Evolutionary conservation across 805 yeast species (phyloP), one percentile per base, ranked within the genome.

Genomic region (Yueomyces sinensis): DNA sequence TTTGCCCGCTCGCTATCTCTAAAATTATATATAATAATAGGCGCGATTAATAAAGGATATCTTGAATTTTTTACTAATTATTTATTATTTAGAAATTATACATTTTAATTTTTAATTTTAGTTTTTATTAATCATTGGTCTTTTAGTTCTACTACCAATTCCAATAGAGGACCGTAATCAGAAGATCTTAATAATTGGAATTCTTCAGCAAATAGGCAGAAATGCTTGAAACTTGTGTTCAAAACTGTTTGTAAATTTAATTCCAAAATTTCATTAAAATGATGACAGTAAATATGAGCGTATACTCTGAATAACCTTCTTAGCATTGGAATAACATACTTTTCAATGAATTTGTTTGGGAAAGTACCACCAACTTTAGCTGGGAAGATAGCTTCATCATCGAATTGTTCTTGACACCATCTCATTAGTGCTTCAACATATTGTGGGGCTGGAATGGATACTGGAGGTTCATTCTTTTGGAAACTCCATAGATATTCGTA

Each of bases 401-500:
- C 97, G 39, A 91, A 74, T 37, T 82, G 76, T n/a, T 74, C 72
- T 60, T 91, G 97, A 38, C 86, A 81, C 97, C 98, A 91, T 43
- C 72, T 74, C 94, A 91, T 84, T 43, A 91, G 69, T 38, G 79
- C 74, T 56, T 91, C 97, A 32, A 89, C 91, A 50, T 91, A 91
- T 37, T 82, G 93, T 30, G 98, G 95, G 0, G 99, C 98, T 29
- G 87, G 76, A 46, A 91, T 75, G 14, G 91, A 77, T 7, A 82
- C 73, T 1, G 98, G 97, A 40, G 78, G 74, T 38, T 63, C 58
- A 29, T 72, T 62, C 43, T 63, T 64, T 7, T 82, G 67, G 47
- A 87, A 94, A 54, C 89, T 95, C 99, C 99, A 91, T 39, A 91
- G 66, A 52, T 91, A 91, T 58, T 91, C 98, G 53, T 86, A 89